Percentiles rank a stretch among this genome's conserved stretches.
phyloP scores from a whole-genome alignment of 2,329 filamentous ascomycete species.

The Chalara sp. region DNA sequence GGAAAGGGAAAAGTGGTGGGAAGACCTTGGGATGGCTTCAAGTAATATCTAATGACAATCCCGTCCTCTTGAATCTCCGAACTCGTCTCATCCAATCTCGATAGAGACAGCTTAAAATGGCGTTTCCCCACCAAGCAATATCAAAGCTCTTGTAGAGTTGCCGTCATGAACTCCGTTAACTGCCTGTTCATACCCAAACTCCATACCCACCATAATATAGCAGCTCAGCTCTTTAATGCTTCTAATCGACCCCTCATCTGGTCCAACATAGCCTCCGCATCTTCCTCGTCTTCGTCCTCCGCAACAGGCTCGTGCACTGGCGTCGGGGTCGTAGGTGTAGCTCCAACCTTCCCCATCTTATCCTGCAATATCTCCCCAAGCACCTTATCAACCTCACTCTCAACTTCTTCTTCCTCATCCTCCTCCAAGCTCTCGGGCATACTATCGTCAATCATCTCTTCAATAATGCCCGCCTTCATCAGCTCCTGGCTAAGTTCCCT shows the following conservation, averaged over 20 bases:
- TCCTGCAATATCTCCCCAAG: conserved; percentile 86
- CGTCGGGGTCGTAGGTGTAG: conserved; percentile 47
- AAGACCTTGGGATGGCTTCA: conserved; percentile 22
- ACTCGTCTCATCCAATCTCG: background rate
- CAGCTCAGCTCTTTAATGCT: conserved; percentile 70
- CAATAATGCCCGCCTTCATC: conserved; percentile 91
- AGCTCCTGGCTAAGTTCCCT: conserved; percentile 78
- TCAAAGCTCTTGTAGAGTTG: too few relatives aligned
- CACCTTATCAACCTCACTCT: conserved; percentile 87
- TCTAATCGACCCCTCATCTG: conserved; percentile 91
- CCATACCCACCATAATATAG: background rate
- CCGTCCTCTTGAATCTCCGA: too few relatives aligned
- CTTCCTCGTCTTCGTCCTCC: conserved; percentile 70
- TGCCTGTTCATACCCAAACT: too few relatives aligned
- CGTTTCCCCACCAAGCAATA: background rate
- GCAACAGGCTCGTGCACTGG: conserved; percentile 44
- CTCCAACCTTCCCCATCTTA: conserved; percentile 60
- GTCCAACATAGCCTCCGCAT: conserved; percentile 83
- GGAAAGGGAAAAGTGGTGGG: conserved; percentile 52
- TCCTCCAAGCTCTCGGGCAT: conserved; percentile 71
- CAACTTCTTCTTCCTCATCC: conserved; percentile 68
- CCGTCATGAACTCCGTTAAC: too few relatives aligned
- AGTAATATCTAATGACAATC: background rate
- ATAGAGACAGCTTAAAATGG: background rate
- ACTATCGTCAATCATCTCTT: conserved; percentile 90